Conservation (phyloP, 768 basidiomycete genomes). For the Termitomyces sp. region DNA sequence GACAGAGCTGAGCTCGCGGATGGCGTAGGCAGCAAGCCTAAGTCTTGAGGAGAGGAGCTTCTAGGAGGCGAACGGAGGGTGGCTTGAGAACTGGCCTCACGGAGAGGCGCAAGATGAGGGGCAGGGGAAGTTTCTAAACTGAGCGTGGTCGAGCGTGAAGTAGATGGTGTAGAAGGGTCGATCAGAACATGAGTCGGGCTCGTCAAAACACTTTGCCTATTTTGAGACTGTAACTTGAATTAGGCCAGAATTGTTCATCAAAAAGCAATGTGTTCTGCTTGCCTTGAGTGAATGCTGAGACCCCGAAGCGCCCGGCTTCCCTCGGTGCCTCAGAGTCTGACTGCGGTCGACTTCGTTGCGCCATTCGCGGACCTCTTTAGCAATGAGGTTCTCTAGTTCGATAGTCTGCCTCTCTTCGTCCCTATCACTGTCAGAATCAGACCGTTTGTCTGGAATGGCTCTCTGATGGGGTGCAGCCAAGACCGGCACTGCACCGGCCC, state of each 20-base stretch:
- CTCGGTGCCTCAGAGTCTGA: slow-evolving; percentile 28
- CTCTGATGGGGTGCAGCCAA: slow-evolving; percentile 17
- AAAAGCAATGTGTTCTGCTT: slow-evolving; percentile 11
- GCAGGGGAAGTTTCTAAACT: slow-evolving; percentile 22
- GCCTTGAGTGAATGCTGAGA: slow-evolving; percentile 44
- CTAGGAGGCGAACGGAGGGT: slow-evolving; percentile 16
- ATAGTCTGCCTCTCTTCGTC: slow-evolving; percentile 22
- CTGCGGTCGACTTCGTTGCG: slow-evolving; percentile 37
- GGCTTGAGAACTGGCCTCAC: slow-evolving; percentile 6
- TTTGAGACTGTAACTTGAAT: slow-evolving; percentile 1
- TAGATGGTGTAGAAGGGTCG: slow-evolving; percentile 27
- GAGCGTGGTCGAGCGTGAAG: slow-evolving; percentile 21
- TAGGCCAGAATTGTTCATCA: background rate
- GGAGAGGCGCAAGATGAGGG: slow-evolving; percentile 16
- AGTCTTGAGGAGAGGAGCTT: slow-evolving; percentile 4
- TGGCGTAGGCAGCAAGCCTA: slow-evolving; percentile 12
- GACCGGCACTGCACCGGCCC: slow-evolving; percentile 16
- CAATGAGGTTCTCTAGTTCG: slow-evolving; percentile 52
- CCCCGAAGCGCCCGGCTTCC: slow-evolving; percentile 13
- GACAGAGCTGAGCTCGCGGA: slow-evolving; percentile 7
- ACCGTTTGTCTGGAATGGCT: slow-evolving; percentile 23
- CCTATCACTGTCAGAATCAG: slow-evolving; percentile 16
- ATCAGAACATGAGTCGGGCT: slow-evolving; percentile 46
- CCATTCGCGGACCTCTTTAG: slow-evolving; percentile 53
- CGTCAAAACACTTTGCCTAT: slow-evolving; percentile 31